These are phyloP conservation scores for Comarum palustre DNA, from an alignment of 306 rosid genomes.

Conservation along the genomic window DNA sequence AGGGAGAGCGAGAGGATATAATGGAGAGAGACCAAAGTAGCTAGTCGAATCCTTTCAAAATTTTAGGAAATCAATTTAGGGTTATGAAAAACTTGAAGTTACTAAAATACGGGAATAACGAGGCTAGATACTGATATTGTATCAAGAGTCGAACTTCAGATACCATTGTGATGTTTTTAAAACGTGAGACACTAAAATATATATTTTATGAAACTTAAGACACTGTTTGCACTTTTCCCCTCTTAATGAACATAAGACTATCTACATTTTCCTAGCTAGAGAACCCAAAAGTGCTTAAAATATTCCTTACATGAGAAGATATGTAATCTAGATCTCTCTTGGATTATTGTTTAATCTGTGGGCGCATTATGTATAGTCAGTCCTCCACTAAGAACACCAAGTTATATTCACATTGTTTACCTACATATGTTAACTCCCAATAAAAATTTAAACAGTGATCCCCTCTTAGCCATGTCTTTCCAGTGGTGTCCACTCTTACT, in stretches of 20 bases:
- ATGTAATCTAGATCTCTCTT: not conserved
- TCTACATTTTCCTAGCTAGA: not conserved
- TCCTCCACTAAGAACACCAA: conserved; percentile 8
- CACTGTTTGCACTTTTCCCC: too few relatives aligned
- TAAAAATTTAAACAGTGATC: not conserved
- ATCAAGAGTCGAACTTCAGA: too few relatives aligned
- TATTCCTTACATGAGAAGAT: not conserved
- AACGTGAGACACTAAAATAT: too few relatives aligned
- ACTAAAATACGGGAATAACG: too few relatives aligned
- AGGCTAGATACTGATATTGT: too few relatives aligned
- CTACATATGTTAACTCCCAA: conserved; percentile 5
- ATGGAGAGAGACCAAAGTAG: too few relatives aligned
- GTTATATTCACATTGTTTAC: not conserved
- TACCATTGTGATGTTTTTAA: too few relatives aligned
- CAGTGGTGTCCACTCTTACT: conserved; percentile 23
- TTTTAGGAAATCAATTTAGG: too few relatives aligned
- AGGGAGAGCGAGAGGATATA: too few relatives aligned
- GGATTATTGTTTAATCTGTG: not conserved
- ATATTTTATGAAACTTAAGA: too few relatives aligned
- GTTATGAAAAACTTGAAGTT: too few relatives aligned
- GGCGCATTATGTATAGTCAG: not conserved
- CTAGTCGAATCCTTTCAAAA: too few relatives aligned
- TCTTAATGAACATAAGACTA: not conserved
- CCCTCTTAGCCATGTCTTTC: conserved; percentile 20
- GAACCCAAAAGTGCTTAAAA: not conserved